Base-by-base conservation (phyloP, 2,329 filamentous ascomycete species). In the Chaetomiaceae sp. region DNA sequence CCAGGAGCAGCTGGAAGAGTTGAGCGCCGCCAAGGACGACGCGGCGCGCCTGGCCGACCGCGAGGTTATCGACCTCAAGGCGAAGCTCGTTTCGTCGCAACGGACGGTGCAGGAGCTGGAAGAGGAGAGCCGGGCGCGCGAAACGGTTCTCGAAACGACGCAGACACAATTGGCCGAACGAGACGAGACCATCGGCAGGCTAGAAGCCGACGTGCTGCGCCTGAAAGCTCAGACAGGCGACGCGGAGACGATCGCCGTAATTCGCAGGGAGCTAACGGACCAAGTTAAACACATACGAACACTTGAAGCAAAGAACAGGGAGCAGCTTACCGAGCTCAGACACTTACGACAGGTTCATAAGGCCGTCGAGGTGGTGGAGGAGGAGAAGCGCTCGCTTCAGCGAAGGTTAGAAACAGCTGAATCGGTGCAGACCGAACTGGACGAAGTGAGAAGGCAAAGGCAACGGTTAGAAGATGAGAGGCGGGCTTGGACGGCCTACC, bases 311-410 rank as follows among this genome's bases (percentile, higher is more conserved):
- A 79, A 80, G 29, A 95, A 88, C 52, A 76, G 87, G 19, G 88
- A 95, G 40, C 87, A 95, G 60, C 72, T 80, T 12, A 67, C 75
- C 0, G 91, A 98, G 62, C 69, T 98, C 29, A 88, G 86, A 57
- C 84, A 89, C 56, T 75, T 94, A 30, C 83, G 89, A 12, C 86
- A 89, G 55, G 69, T 84, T 3, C 83, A 89, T 63, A 91, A 87
- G 66, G 88, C 86, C n/a, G 83, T 95, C 1, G 88, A 95, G 60
- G 79, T 98, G 2, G 86, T 97, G 0, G 89, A 98, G 62, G 93
- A 98, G 64, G 89, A 98, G 69, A 97, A 97, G 71, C 76, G 87
- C 51, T 79, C 81, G 0, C 69, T 98, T 18, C 84, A 93, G 63
- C 81, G 83, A 26, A 88, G 82, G 60, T 64, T 98, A 1, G 81